Evolutionary conservation across 257 asterid genomes (phyloP).

Genomic region (Leonotis leonurus): DNA sequence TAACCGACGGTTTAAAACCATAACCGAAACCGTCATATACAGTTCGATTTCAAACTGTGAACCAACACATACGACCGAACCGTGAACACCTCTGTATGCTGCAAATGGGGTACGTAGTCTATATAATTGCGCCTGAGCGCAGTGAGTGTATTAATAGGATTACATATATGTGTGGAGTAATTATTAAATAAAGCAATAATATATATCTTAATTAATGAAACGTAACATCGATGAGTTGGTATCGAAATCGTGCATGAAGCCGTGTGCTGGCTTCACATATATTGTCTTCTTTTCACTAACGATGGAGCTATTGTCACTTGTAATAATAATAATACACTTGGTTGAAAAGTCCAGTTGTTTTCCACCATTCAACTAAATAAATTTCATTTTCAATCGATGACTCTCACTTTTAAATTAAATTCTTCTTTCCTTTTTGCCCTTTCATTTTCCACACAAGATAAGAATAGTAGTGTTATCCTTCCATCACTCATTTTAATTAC

Average conservation of each 20-base stretch:
- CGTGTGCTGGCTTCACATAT: slow-evolving; percentile 41
- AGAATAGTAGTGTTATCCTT: no score
- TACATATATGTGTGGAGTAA: not conserved
- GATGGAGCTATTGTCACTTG: slow-evolving; percentile 22
- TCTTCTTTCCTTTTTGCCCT: not conserved
- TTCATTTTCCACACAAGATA: not conserved
- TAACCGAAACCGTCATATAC: no score
- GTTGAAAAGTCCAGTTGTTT: slow-evolving; percentile 27
- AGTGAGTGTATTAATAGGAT: no score
- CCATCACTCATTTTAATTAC: no score
- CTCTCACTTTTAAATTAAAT: not conserved
- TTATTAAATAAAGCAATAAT: not conserved
- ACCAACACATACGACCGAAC: no score
- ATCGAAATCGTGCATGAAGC: slow-evolving; percentile 31
- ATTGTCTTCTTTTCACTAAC: slow-evolving; percentile 18
- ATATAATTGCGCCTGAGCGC: no score
- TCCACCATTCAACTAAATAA: slow-evolving; percentile 14
- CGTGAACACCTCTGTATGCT: no score
- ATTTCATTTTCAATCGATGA: not conserved
- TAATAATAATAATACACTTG: slow-evolving; percentile 9
- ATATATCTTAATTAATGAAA: not conserved
- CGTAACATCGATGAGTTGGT: not conserved
- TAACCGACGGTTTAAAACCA: no score
- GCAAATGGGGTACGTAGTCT: no score
- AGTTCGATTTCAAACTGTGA: no score